These are phyloP conservation scores for Lipomyces chichibuensis DNA, from an alignment of 805 yeast genomes.

Conservation along the genomic window DNA sequence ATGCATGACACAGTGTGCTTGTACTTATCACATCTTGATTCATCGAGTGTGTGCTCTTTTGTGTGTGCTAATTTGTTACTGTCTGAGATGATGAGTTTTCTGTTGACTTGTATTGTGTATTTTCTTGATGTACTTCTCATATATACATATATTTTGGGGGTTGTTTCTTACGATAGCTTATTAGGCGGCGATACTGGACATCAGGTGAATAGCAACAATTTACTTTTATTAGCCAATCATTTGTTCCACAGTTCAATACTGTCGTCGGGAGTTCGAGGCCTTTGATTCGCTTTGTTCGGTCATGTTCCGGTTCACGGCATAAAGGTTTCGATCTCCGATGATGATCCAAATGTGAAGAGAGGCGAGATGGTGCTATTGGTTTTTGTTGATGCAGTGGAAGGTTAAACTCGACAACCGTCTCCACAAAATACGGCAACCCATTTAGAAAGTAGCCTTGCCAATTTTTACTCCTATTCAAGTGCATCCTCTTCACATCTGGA, in stretches of 20 bases:
- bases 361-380: not conserved
- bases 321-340: conserved; percentile 7
- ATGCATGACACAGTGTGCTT: conserved; percentile 6
- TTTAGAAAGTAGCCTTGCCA: not conserved
- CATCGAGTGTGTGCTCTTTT: not conserved
- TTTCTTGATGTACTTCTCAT: conserved; percentile 2
- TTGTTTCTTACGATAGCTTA: conserved; percentile 25
- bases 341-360: conserved; percentile 5
- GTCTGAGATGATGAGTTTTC: not conserved
- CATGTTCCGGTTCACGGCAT: not conserved
- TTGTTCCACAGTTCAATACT: conserved; percentile 2
- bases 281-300: not conserved
- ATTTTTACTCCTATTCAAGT: not conserved
- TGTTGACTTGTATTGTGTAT: conserved; percentile 7
- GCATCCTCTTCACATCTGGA: not conserved
- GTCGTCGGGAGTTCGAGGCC: conserved; percentile 1
- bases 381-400: not conserved
- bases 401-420: not conserved
- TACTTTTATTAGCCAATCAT: conserved; percentile 5
- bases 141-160: conserved; percentile 9
- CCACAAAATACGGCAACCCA: not conserved
- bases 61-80: not conserved
- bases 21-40: not conserved
- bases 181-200: conserved; percentile 39
- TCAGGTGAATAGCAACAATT: conserved; percentile 34